Conservation (phyloP, 2,329 filamentous ascomycete species). For the Sclerotinia sclerotiorum region DNA sequence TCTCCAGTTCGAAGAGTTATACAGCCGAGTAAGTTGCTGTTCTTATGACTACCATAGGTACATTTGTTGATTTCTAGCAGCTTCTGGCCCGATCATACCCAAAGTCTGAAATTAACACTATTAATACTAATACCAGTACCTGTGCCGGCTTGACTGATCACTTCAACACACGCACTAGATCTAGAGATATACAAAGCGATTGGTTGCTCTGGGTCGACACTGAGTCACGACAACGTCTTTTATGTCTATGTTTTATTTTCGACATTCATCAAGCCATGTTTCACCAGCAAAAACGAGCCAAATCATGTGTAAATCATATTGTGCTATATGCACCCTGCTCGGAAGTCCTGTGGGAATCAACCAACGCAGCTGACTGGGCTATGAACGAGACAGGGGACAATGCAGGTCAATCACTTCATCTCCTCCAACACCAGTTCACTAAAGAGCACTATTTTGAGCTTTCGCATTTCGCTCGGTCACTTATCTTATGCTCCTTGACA, state of each 20-base stretch:
- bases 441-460: slow-evolving; percentile 22
- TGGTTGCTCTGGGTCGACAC: slow-evolving; percentile 55
- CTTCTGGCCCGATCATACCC: slow-evolving; percentile 6
- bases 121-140: background rate
- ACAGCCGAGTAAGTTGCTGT: slow-evolving; percentile 33
- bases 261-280: slow-evolving; percentile 58
- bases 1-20: slow-evolving; percentile 37
- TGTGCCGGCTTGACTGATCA: background rate
- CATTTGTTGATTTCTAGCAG: slow-evolving; percentile 10
- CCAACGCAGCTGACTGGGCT: slow-evolving; percentile 49
- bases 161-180: slow-evolving; percentile 10
- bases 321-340: slow-evolving; percentile 39
- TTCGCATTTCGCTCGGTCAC: slow-evolving; percentile 32
- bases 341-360: slow-evolving; percentile 51
- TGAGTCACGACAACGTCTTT: slow-evolving; percentile 54
- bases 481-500: slow-evolving; percentile 34
- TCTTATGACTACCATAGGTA: background rate
- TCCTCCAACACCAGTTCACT: slow-evolving; percentile 26
- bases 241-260: slow-evolving; percentile 57
- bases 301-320: slow-evolving; percentile 18
- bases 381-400: slow-evolving; percentile 25
- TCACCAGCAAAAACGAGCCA: slow-evolving; percentile 41
- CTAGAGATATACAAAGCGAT: slow-evolving; percentile 26
- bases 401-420: slow-evolving; percentile 26
- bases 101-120: background rate